Evolutionary conservation across 2,329 filamentous ascomycete genomes (phyloP), one percentile per base, ranked within the genome.

Genomic region (Nemania diffusa): DNA sequence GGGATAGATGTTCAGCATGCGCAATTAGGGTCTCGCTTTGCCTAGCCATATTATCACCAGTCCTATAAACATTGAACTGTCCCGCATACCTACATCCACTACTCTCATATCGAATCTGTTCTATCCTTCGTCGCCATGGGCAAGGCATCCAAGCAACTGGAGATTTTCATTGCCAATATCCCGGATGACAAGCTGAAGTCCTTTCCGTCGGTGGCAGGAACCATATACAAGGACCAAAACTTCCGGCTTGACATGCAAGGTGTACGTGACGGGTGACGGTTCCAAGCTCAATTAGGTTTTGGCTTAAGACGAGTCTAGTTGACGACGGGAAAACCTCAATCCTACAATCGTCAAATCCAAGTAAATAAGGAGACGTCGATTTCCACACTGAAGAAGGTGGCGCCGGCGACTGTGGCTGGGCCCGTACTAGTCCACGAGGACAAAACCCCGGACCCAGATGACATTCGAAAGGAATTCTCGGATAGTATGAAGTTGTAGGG

Each of bases 271-370:
- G 27, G 27, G 44, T 48, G 44, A 48, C 44, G 44, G 44, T 37
- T 37, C 27, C 51, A 53, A 53, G 27, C 51, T 53, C 51, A 53
- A 34, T 34, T 53, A 34, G n/a, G 51, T 53, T 34, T 53, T 37
- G 29, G 24, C 32, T 42, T 42, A 42, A 40, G 22, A 27, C 53
- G 32, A 26, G 32, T 42, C 22, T 56, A 56, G 53, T 24, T 56
- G 53, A 56, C 53, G 37, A 56, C 20, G 13, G 53, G 22, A 24
- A 42, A 56, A 42, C 53, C 53, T 32, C 53, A 40, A 27, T 24
- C n/a, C 20, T 27, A 56, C 34, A 56, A 56, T 42, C 53, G 42
- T 56, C 53, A 56, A 56, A 56, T 56, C 37, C 53, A 56, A 27
- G 34, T 56, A 24, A 56, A 56, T 42, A 56, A 56, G 22, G 53